Base-by-base conservation (phyloP, 2,329 filamentous ascomycete genomes). In the Neopestalotiopsis rosae region DNA sequence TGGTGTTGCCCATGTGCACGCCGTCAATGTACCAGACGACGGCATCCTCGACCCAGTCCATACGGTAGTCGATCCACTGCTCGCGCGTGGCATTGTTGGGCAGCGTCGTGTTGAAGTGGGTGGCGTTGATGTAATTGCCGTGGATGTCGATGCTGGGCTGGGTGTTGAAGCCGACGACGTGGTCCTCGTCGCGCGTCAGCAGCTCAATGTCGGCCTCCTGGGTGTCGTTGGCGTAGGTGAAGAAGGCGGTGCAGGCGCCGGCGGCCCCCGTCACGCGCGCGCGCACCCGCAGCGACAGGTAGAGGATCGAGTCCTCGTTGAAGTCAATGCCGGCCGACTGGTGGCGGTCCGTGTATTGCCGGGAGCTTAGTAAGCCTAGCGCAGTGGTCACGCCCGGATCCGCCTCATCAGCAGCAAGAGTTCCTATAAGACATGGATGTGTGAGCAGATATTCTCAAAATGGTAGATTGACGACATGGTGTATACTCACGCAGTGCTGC, bases 161-260 rank as follows among this genome's bases (percentile, higher is more conserved):
- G 13, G 59, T 62, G 32, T 62, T 62, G 34, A 62, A 62, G n/a
- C 61, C 61, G 24, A 64, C 61, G 14, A 64, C 28, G 40, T 64
- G 17, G 38, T 30, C n/a, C 38, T 45, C 61, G 28, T 64, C 61
- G 24, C 61, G 61, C 7, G 61, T 49, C 61, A 64, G 49, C 9
- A 64, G 61, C n/a, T 64, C 61, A 14, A 64, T 64, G 24, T 64
- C 61, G 10, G 61, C 61, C 17, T 64, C 61, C 28, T 64, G 61
- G 10, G 61, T 64, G 40, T 64, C 61, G 20, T 64, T 64, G 28
- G 30, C 61, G 12, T 64, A 64, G 40, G 61, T 64, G 38, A 64
- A 64, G 20, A 64, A 64, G 38, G 61, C 61, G 28, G 61, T 40
- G 12, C 61, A 64, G 61, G 61, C 61, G 14, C 61, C 61, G 10